Evolutionary conservation across 2,329 filamentous ascomycete genomes (phyloP), one percentile per base, ranked within the genome.

Genomic region (Fusarium beomiforme): DNA sequence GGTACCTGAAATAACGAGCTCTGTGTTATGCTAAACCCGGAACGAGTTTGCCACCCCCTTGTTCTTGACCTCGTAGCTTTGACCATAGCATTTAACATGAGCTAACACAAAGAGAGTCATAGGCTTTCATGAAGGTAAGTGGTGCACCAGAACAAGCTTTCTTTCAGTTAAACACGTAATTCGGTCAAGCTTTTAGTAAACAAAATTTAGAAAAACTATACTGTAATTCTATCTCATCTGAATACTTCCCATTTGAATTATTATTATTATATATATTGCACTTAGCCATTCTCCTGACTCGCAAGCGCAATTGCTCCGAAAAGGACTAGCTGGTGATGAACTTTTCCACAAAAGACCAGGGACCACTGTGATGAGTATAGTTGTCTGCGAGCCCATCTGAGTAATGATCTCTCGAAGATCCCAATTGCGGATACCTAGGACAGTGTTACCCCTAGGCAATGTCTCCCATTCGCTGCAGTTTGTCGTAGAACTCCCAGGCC

Each of bases 31-130:
- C n/a, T n/a, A 7, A 2, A 5, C 5, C 21, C 1, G 3, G 5
- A 34, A 5, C 14, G 2, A 4, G 16, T 1, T 6, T 24, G 11
- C 19, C 14, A 2, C 8, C 34, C 11, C 23, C 0, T 4, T 14
- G 2, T 34, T 34, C 21, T 34, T 34, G 19, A 16, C 34, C 17
- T n/a, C 6, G 2, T 10, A 24, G 1, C 17, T 5, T 14, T 34
- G 14, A 34, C 13, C 12, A 14, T 16, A 16, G 14, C 33, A 13
- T 13, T 13, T 8, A 14, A 19, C 29, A 24, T 9, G 1, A 34
- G 6, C 6, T 8, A 19, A 19, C 29, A 19, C 12, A 11, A 31
- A 23, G 10, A 11, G 10, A 10, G 1, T 4, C 4, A 19, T 10
- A 29, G 8, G n/a, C 24, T 10, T 3, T 5, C 5, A 14, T 34